Conservation (phyloP, 352 stramenopile genomes). For the Globisporangium emineosum region DNA sequence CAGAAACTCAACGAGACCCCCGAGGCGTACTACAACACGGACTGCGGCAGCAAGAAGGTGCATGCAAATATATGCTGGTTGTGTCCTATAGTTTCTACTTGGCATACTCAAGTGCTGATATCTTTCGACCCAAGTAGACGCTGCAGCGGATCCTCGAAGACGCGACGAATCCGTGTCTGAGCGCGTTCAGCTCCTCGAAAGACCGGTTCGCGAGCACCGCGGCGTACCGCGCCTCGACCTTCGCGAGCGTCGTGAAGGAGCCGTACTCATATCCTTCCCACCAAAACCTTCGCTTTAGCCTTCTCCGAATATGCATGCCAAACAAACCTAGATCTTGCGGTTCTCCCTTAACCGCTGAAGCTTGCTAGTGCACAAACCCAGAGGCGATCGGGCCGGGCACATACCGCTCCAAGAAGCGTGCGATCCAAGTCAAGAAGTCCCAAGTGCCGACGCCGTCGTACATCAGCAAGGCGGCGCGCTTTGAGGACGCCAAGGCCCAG, state of each 20-base stretch:
- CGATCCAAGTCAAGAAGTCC: constrained; percentile 59
- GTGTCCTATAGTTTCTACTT: no score
- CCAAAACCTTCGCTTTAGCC: background rate
- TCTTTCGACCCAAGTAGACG: constrained; percentile 18
- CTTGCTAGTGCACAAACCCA: constrained; percentile 25
- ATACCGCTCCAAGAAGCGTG: constrained; percentile 53
- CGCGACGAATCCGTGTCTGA: constrained; percentile 43
- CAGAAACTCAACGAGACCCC: constrained; percentile 48
- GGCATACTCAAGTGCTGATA: background rate
- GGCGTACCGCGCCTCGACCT: constrained; percentile 62
- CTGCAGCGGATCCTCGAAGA: constrained; percentile 48
- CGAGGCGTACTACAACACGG: constrained; percentile 60
- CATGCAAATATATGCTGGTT: no score
- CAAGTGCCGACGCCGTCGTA: constrained; percentile 56
- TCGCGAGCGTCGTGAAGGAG: constrained; percentile 71
- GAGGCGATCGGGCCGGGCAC: constrained; percentile 55
- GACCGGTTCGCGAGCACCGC: constrained; percentile 64
- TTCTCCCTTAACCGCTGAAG: constrained; percentile 12
- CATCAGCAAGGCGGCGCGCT: constrained; percentile 49
- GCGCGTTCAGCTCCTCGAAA: constrained; percentile 59
- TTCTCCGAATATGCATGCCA: background rate
- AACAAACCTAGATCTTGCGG: background rate
- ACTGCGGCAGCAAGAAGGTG: constrained; percentile 60
- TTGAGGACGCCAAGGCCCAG: constrained; percentile 55
- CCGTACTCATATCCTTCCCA: constrained; percentile 35